Conservation (phyloP, 2,329 filamentous ascomycete genomes). For the Colletotrichum karsti region DNA sequence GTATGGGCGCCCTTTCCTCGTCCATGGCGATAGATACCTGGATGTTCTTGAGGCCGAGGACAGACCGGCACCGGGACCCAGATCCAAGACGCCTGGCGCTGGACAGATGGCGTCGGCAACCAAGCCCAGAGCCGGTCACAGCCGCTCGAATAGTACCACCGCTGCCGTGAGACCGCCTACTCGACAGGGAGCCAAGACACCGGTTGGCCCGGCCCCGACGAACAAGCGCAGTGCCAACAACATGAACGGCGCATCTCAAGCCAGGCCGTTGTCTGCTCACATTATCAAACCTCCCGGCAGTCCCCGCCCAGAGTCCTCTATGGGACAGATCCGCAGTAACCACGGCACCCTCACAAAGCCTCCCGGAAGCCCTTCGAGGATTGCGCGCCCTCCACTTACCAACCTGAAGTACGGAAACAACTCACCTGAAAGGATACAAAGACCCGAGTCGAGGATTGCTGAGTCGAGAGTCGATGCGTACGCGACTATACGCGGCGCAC, state of each 20-base stretch:
- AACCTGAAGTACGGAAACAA: slow-evolving; percentile 77
- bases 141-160: slow-evolving; percentile 46
- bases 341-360: slow-evolving; percentile 33
- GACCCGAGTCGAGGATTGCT: slow-evolving; percentile 51
- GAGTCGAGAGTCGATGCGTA: slow-evolving; percentile 44
- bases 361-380: slow-evolving; percentile 70
- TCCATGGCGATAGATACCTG: slow-evolving; percentile 91
- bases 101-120: slow-evolving; percentile 57
- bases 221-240: slow-evolving; percentile 37
- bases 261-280: slow-evolving; percentile 16
- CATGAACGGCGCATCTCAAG: slow-evolving; percentile 29
- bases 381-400: slow-evolving; percentile 74
- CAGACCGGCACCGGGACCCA: slow-evolving; percentile 58
- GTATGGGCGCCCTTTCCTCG: slow-evolving; percentile 90
- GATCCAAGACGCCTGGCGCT: slow-evolving; percentile 78
- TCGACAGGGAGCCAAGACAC: slow-evolving; percentile 56
- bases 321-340: slow-evolving; percentile 28
- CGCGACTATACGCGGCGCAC: slow-evolving; percentile 60
- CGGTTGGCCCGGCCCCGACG: slow-evolving; percentile 51
- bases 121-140: slow-evolving; percentile 46
- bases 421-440: slow-evolving; percentile 76
- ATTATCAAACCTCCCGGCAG: slow-evolving; percentile 23
- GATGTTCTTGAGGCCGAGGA: slow-evolving; percentile 79
- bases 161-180: slow-evolving; percentile 24
- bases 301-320: slow-evolving; percentile 3